phyloP scores from a whole-genome alignment of 202 grass and related monocot species.

The Bolboschoenoplectus hybrid region DNA sequence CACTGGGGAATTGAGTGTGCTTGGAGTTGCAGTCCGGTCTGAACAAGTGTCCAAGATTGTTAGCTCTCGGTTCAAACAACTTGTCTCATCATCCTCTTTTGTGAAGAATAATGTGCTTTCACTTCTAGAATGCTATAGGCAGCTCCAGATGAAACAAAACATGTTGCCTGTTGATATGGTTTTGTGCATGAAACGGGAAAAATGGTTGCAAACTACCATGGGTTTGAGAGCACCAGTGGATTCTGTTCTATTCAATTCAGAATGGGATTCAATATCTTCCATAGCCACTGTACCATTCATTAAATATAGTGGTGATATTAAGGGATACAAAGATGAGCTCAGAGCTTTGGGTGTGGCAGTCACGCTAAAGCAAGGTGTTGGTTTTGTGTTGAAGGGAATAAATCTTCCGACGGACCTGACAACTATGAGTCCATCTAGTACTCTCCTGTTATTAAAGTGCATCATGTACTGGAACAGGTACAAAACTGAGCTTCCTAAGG shows the following conservation, averaged over 20 bases:
- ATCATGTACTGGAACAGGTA: conserved; percentile 27
- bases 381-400: conserved; percentile 51
- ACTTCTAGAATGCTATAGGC: conserved; percentile 47
- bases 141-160: conserved; percentile 10
- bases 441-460: conserved; percentile 49
- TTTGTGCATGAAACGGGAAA: conserved; percentile 32
- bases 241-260: conserved; percentile 50
- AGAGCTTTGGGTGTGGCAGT: conserved; percentile 48
- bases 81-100: conserved; percentile 38
- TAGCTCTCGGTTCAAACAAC: conserved; percentile 40
- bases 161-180: conserved; percentile 33
- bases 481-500: conserved; percentile 13
- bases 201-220: conserved; percentile 57
- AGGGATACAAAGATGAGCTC: conserved; percentile 58
- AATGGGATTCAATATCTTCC: conserved; percentile 47
- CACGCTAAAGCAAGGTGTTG: conserved; percentile 43
- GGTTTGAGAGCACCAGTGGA: conserved; percentile 50
- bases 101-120: conserved; percentile 42
- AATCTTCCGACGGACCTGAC: conserved; percentile 53
- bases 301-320: conserved; percentile 47
- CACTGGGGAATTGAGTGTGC: conserved; percentile 47
- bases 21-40: conserved; percentile 47
- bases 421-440: conserved; percentile 26
- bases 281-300: conserved; percentile 63
- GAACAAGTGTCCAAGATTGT: conserved; percentile 51